Evolutionary conservation across 2,329 filamentous ascomycete genomes (phyloP).

Genomic region (Penicillium sp.): DNA sequence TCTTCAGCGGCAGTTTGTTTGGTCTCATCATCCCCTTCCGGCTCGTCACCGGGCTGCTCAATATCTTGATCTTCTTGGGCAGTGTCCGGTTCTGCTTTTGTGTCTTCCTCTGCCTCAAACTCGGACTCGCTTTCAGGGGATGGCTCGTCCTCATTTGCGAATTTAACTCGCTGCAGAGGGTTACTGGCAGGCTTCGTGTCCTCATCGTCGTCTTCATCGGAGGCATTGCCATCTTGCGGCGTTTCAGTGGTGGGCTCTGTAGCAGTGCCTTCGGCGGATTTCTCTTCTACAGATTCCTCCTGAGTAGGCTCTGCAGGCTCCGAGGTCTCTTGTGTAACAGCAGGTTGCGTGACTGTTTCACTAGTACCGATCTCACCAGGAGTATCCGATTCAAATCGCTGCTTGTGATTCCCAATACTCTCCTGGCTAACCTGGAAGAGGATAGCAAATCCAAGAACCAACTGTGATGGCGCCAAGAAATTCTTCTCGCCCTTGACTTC

Average conservation of each 20-base stretch:
- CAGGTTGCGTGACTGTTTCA: conserved; percentile 9
- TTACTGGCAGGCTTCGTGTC: conserved; percentile 20
- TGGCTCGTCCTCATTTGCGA: conserved; percentile 1
- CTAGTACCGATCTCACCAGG: conserved; percentile 31
- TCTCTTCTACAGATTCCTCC: neutral
- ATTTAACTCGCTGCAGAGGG: conserved; percentile 25
- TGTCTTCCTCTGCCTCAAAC: conserved; percentile 22
- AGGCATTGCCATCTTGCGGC: conserved; percentile 10
- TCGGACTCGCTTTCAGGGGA: conserved; percentile 14
- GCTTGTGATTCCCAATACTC: conserved; percentile 78
- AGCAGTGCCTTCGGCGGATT: neutral
- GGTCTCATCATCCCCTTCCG: conserved; percentile 19
- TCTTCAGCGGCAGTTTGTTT: conserved; percentile 26
- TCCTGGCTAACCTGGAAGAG: conserved; percentile 89
- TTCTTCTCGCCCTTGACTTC: conserved; percentile 86
- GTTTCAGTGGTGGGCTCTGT: neutral
- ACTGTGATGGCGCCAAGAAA: conserved; percentile 81
- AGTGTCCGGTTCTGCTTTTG: conserved; percentile 20
- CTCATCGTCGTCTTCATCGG: conserved; percentile 38
- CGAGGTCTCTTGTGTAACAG: conserved; percentile 26
- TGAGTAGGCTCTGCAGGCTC: conserved; percentile 24
- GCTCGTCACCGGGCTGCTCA: neutral
- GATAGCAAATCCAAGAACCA: conserved; percentile 84
- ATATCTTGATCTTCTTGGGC: neutral
- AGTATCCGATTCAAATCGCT: conserved; percentile 57